A percentile compares a stretch with the other conserved stretches of the same genome.
phyloP scores from a whole-genome alignment of 768 basidiomycete species.

The Calocera viscosa region DNA sequence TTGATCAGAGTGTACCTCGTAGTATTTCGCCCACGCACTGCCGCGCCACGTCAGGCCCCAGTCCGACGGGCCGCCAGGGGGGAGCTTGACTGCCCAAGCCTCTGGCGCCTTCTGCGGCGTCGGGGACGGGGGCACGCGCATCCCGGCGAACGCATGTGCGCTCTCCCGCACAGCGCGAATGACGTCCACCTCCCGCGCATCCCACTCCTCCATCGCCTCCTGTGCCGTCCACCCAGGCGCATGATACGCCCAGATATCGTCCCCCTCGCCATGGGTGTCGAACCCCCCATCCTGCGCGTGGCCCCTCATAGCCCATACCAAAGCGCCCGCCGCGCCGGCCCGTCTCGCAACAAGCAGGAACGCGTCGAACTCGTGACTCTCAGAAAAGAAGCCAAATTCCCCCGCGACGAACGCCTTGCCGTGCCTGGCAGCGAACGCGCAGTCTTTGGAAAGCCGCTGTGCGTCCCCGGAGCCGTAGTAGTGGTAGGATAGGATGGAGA shows the following conservation, averaged over 20 bases:
- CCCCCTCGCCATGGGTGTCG: conserved; percentile 20
- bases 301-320: conserved; percentile 21
- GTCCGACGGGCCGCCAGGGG: background rate
- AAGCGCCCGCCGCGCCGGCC: conserved; percentile 18
- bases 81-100: background rate
- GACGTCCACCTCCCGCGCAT: conserved; percentile 10
- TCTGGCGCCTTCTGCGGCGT: background rate
- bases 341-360: conserved; percentile 16
- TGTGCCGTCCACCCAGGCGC: conserved; percentile 10
- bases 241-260: conserved; percentile 17
- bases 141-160: conserved; percentile 9
- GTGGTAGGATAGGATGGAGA: conserved; percentile 14
- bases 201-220: conserved; percentile 10
- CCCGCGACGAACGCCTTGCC: conserved; percentile 22
- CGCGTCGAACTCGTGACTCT: conserved; percentile 13
- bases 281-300: conserved; percentile 19
- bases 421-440: conserved; percentile 15
- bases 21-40: conserved; percentile 14
- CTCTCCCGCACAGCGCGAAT: conserved; percentile 10
- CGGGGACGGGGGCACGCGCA: background rate
- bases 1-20: conserved; percentile 13
- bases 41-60: conserved; percentile 14
- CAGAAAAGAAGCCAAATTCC: conserved; percentile 21
- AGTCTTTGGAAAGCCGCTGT: conserved; percentile 18
- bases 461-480: conserved; percentile 19